A percentile compares a stretch with the other conserved stretches of the same genome.
Conservation (phyloP, 2,329 filamentous ascomycete species). For the Myriosclerotinia curreyana region DNA sequence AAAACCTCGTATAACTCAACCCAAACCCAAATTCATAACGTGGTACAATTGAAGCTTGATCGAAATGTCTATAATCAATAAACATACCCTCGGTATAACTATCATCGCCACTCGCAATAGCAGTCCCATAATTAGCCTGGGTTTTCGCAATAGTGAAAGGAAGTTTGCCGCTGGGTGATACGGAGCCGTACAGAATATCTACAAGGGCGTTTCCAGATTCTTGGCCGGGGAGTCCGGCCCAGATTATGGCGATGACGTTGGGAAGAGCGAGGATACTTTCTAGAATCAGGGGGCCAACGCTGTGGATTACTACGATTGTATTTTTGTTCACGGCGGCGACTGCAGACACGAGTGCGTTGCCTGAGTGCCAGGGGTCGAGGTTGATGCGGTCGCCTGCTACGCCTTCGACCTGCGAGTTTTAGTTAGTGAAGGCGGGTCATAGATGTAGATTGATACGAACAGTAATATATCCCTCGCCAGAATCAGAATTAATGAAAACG, state of each 20-base stretch:
- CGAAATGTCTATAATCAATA: slow-evolving; percentile 55
- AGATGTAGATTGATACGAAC: slow-evolving; percentile 19
- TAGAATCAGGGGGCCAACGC: slow-evolving; percentile 57
- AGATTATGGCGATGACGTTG: slow-evolving; percentile 61
- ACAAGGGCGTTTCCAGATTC: slow-evolving; percentile 59
- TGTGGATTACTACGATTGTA: slow-evolving; percentile 63
- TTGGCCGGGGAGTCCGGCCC: slow-evolving; percentile 58
- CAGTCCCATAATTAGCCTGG: slow-evolving; percentile 46
- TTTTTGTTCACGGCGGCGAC: slow-evolving; percentile 58
- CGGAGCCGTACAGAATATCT: slow-evolving; percentile 58
- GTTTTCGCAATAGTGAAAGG: slow-evolving; percentile 61
- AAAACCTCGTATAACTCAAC: slow-evolving; percentile 56
- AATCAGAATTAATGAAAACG: slow-evolving; percentile 65
- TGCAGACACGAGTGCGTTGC: slow-evolving; percentile 48
- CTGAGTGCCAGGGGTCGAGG: slow-evolving; percentile 62
- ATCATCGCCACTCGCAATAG: slow-evolving; percentile 38
- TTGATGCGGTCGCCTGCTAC: slow-evolving; percentile 55
- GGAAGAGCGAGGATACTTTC: slow-evolving; percentile 58
- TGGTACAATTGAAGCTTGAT: slow-evolving; percentile 41
- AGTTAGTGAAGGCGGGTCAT: neutral
- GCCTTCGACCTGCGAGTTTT: slow-evolving; percentile 29
- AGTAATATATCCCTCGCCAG: slow-evolving; percentile 63
- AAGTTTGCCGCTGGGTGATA: slow-evolving; percentile 47
- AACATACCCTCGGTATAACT: slow-evolving; percentile 45
- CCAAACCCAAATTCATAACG: slow-evolving; percentile 48